Base-by-base conservation (phyloP, 345 rosid genomes). In the Draba incana region DNA sequence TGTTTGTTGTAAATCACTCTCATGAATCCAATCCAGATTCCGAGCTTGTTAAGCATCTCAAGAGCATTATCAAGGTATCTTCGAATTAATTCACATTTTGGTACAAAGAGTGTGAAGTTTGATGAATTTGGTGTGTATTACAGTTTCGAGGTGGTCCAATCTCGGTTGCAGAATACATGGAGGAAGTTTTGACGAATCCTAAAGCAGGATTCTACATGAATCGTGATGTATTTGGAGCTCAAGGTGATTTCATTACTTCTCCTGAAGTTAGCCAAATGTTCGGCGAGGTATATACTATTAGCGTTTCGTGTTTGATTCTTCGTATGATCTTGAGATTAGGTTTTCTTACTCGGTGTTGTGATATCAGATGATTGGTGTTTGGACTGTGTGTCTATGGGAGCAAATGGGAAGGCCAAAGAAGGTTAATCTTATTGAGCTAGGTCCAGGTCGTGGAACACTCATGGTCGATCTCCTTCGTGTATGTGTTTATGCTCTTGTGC, bases 221-320 rank as follows among this genome's bases (percentile, higher is more conserved):
- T 72, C 86, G 87, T 43, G 96, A 91, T 81, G 95, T 89, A 7
- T 94, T 94, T 84, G 99, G 96, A 41, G 82, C 81, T n/a, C 88
- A 87, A 71, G 97, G 96, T 52, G 95, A 91, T 86, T 94, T 94
- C 80, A 86, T 91, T 58, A 94, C 97, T 66, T 94, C 95, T 62
- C 99, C 99, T 5, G 97, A 94, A 87, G 96, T 94, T 27, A 87
- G 96, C 75, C 97, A 91, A 80, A 87, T 91, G 97, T 87, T 94
- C 37, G 97, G 96, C 8, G 96, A 91, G 97, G 96, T 91, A 78
- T 28, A 64, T 73, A 27, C 10, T 48, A 1, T 6, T 31, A 0
- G 12, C 10, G 10, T 61, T 70, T 51, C 24, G 16, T 50, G 3
- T 4, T 42, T 48, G 52, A 7, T 52, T 42, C 2, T 62, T 1